phyloP scores from a whole-genome alignment of 805 yeast genomes.

The Candida verbasci region DNA sequence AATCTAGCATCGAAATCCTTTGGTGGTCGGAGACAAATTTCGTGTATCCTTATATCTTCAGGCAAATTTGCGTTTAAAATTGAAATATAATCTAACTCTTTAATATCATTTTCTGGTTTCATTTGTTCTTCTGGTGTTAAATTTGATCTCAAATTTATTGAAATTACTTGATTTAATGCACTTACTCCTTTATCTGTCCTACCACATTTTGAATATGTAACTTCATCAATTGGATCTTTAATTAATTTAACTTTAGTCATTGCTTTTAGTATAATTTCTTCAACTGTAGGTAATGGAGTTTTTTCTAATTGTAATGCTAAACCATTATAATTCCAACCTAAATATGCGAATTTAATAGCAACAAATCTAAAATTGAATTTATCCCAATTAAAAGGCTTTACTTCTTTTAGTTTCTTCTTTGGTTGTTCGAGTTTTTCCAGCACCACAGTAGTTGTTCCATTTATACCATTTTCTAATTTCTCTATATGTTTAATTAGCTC shows the following conservation, averaged over 20 bases:
- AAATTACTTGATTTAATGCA: conserved; percentile 92
- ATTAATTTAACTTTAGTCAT: conserved; percentile 64
- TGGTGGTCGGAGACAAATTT: conserved; percentile 82
- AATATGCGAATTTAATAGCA: conserved; percentile 79
- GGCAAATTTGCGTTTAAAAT: conserved; percentile 78
- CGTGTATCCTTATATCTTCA: conserved; percentile 74
- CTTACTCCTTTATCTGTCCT: conserved; percentile 96
- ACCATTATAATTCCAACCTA: conserved; percentile 95
- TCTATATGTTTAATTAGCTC: conserved; percentile 55
- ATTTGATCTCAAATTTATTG: conserved; percentile 69
- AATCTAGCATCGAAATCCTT: conserved; percentile 83
- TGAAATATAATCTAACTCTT: conserved; percentile 72
- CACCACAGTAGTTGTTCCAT: not conserved
- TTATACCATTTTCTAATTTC: conserved; percentile 44
- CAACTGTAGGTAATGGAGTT: conserved; percentile 84
- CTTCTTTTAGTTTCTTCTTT: conserved; percentile 14
- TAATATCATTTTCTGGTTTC: conserved; percentile 50
- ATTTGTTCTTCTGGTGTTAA: conserved; percentile 59
- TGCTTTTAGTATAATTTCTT: conserved; percentile 69
- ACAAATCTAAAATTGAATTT: conserved; percentile 62
- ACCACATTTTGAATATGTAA: conserved; percentile 85
- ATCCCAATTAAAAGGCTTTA: conserved; percentile 59
- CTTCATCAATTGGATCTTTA: conserved; percentile 53
- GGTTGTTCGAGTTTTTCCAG: too few relatives aligned
- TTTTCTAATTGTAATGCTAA: conserved; percentile 74